Evolutionary conservation across 2,329 filamentous ascomycete species (phyloP), one percentile per base, ranked within the genome.

Genomic region (Fusarium anthophilum): DNA sequence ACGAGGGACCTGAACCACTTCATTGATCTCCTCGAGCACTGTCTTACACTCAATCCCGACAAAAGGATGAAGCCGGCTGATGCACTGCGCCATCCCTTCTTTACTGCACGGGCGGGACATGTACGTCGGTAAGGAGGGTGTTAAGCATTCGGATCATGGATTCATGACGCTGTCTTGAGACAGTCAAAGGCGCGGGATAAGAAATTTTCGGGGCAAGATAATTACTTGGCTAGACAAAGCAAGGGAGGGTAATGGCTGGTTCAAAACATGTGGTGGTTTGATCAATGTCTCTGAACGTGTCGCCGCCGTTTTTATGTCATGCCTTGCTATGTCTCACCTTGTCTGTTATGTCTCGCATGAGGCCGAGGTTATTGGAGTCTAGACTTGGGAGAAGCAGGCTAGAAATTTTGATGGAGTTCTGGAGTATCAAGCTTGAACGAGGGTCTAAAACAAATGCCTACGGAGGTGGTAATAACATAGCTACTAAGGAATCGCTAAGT

Each of bases 41-140:
- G 95, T 80, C 86, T 99, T 73, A 91, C 92, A 66, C 88, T 98
- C 73, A 98, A 98, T 80, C 94, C 96, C 2, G 95, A 98, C 81
- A 97, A 97, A 86, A 90, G 96, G 72, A 93, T 96, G 78, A 96
- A 93, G 53, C 94, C 96, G 1, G 86, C 89, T 20, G 95, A 98
- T 79, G 96, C 96, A 55, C 85, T 98, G 77, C 92, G 91, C 79
- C 96, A 98, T 85, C 93, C 93, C 3, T 98, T 98, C 83, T 94
- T 98, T 77, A 85, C 84, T 32, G 84, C 87, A 30, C 76, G 69
- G 62, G 64, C 77, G 53, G 78, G 78, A 43, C 54, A 71, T 35
- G 64, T 77, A 39, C 78, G 79, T 53, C 75, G 78, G 59, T 80
- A 58, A 68, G 43, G 47, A 48, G 43, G 30, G 47, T 35, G 28